Evolutionary conservation across 768 basidiomycete genomes (phyloP).

Genomic region (Leccinellum albellum): DNA sequence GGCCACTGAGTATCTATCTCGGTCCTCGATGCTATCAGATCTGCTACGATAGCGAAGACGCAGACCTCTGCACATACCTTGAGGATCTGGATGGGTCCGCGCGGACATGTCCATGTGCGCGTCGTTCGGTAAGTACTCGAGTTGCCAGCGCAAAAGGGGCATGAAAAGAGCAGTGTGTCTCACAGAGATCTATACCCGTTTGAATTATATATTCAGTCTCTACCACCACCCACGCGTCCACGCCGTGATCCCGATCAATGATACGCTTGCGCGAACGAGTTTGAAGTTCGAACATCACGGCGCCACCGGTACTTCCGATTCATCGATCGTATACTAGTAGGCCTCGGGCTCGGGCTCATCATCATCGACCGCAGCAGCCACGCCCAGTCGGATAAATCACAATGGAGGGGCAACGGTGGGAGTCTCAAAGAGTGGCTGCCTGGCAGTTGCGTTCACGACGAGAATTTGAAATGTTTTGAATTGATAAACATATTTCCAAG

Average conservation of each 20-base stretch:
- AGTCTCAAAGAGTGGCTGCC: conserved; percentile 45
- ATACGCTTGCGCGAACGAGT: not conserved
- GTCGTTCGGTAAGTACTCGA: conserved; percentile 34
- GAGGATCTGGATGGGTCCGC: conserved; percentile 48
- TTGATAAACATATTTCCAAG: not conserved
- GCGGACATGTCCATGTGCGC: conserved; percentile 47
- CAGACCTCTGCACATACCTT: conserved; percentile 62
- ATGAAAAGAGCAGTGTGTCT: not conserved
- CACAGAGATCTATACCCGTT: conserved; percentile 1
- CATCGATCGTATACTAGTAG: conserved; percentile 23
- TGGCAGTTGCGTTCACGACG: not conserved
- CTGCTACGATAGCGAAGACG: conserved; percentile 57
- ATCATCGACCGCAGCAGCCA: conserved; percentile 45
- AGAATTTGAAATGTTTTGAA: not conserved
- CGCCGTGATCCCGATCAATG: not conserved
- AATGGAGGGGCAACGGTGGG: conserved; percentile 55
- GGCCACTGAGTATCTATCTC: not conserved
- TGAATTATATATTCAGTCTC: not conserved
- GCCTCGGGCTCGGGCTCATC: conserved; percentile 54
- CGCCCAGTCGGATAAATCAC: conserved; percentile 24
- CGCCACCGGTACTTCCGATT: not conserved
- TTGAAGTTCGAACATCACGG: not conserved
- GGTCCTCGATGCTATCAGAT: conserved; percentile 39
- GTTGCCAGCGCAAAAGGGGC: not conserved
- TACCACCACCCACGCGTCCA: not conserved